Evolutionary conservation across 257 asterid species (phyloP), one percentile per base, ranked within the genome.

Genomic region (Plantago major): DNA sequence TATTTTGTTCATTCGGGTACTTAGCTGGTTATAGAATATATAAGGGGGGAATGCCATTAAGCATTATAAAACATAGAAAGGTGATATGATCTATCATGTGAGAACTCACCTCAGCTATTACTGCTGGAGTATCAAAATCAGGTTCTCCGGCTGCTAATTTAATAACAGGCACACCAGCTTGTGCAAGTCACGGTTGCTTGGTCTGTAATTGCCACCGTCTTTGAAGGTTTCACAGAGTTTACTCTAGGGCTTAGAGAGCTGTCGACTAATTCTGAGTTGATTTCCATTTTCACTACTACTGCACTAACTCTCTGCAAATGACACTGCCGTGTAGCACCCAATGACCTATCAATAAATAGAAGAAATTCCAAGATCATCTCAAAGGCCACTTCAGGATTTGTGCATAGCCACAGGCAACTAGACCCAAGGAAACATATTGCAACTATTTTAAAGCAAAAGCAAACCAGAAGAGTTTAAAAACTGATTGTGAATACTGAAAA

Each of bases 91-190:
- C 3, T 7, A 26, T 11, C 2, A 11, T 7, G 42, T 22, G 12
- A 17, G 22, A 19, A 54, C n/a, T 51, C 70, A 92, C 99, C 96
- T 89, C 94, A 22, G 96, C 84, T 65, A 93, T 93, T 22, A 59
- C 68, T 56, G 84, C 62, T 42, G 99, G 99, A 74, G 97, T 93
- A 78, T 84, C 99, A 56, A 93, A 93, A 82, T 93, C 97, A 10
- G 97, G 99, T 65, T 93, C 97, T 18, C 99, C 99, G 11, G 97
- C 97, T 5, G 99, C 95, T 64, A 93, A 76, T 46, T 95, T 75
- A 67, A 93, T 89, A 67, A 93, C 90, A 11, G 99, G 99, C 66
- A 88, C 95, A 33, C 98, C 98, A 68, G 95, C 95, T 73, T 82
- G 90, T 45, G 63, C 95, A 67, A 92, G 95, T 38, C n/a, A 97